Evolutionary conservation across 2,329 filamentous ascomycete species (phyloP), one percentile per base, ranked within the genome.

Genomic region (Cephalotrichum gorgonifer): DNA sequence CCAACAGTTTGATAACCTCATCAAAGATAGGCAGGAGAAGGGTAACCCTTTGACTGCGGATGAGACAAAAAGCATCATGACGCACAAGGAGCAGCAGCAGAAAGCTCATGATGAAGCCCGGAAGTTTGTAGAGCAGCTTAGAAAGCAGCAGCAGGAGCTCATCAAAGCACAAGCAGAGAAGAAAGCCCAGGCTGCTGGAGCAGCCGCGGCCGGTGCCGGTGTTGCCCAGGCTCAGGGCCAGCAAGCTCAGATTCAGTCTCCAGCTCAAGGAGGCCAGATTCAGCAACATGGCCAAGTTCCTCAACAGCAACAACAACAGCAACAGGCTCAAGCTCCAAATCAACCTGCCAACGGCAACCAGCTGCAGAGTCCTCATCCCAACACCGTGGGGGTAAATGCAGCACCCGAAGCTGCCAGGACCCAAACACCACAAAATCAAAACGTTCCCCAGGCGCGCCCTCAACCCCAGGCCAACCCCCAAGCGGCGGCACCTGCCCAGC

Each of bases 51-150:
- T 76, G 12, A 67, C 64, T 3, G 61, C 72, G 1, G 74, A 77
- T 2, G 74, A 79, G 46, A 57, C 69, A 28, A 71, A 69, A 49
- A 64, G 68, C 23, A 63, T 68, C 12, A 64, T 70, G 38, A 63
- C 71, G 2, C 66, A 67, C 38, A 72, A 69, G 51, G 71, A 71
- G 2, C 60, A 65, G 15, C 60, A 70, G 11, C 60, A 69, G 15
- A 78, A 75, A 53, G 53, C 63, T 8, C 67, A 76, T 52, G 58
- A 58, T 0, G 72, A 76, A 2, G 72, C 74, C 0, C 66, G 71
- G 23, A 66, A 63, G 20, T 77, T 72, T 55, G 68, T 77, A 3
- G 70, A 72, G 14, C 60, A 54, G 5, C 70, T 78, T 39, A 64
- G 74, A 3, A 70, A 71, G 48, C 66, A 71, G 44, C 66, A 71